These are phyloP conservation scores for Hypoxylon trugodes DNA, from an alignment of 495 filamentous ascomycete species.

Conservation along the genomic window DNA sequence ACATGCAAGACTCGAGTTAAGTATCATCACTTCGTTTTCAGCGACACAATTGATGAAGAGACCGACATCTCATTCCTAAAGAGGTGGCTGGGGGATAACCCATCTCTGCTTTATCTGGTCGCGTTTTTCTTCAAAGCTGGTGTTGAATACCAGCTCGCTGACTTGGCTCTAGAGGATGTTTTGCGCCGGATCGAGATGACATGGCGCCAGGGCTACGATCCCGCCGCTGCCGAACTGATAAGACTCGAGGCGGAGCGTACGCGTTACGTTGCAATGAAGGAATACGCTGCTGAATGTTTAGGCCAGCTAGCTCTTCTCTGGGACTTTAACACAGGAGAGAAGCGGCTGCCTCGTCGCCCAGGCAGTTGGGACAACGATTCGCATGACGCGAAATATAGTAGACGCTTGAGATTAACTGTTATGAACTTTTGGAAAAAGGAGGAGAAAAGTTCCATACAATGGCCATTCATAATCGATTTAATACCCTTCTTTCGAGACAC, in stretches of 20 bases:
- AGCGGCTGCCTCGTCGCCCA: neutral
- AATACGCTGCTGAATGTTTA: neutral
- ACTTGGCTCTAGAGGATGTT: neutral
- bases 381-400: no score
- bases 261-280: neutral
- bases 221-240: neutral
- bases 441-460: no score
- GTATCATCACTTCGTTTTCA: conserved; percentile 37
- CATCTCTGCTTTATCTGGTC: neutral
- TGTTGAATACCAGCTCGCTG: conserved; percentile 16
- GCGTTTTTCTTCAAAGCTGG: conserved; percentile 27
- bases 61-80: conserved; percentile 4
- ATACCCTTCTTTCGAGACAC: neutral
- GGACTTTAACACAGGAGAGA: neutral
- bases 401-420: no score
- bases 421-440: no score
- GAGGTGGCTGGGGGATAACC: neutral
- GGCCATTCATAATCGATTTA: conserved; percentile 6
- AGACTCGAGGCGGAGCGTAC: neutral
- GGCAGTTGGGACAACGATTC: no score
- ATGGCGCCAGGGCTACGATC: neutral
- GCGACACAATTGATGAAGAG: neutral
- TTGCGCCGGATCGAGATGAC: neutral
- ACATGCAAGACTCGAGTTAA: neutral
- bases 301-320: conserved; percentile 24